Conservation (phyloP, 2,329 filamentous ascomycete genomes). For the Aspergillus ibericus region DNA sequence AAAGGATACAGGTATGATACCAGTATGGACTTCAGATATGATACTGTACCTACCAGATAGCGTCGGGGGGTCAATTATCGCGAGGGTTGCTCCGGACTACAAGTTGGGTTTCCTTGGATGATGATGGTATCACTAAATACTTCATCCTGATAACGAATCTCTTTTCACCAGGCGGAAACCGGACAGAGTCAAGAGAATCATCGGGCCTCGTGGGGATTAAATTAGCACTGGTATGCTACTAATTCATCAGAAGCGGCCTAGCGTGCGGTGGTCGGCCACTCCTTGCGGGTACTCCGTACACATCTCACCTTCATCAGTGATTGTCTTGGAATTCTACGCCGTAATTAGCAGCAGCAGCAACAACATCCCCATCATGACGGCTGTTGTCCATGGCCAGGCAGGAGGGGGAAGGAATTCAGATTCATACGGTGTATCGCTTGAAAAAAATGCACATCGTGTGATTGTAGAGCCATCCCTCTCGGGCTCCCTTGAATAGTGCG, state of each 20-base stretch:
- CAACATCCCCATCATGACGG: neutral
- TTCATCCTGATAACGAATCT: conserved; percentile 8
- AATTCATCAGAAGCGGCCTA: neutral
- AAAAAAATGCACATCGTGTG: neutral
- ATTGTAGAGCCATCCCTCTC: neutral
- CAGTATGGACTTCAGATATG: neutral
- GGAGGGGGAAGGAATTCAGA: neutral
- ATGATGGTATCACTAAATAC: neutral
- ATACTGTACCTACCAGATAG: neutral
- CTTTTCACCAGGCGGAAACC: neutral
- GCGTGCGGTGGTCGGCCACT: neutral
- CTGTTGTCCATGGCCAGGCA: neutral
- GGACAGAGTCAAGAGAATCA: conserved; percentile 3
- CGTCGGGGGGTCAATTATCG: too few species aligned
- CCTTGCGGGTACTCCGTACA: conserved; percentile 7
- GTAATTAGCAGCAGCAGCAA: neutral
- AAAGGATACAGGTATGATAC: neutral
- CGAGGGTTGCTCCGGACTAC: neutral
- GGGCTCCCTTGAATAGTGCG: neutral
- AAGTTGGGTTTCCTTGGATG: neutral
- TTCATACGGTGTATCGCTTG: neutral
- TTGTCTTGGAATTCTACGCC: neutral
- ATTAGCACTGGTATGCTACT: conserved; percentile 2
- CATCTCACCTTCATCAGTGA: neutral
- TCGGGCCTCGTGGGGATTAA: conserved; percentile 10